Evolutionary conservation across 768 basidiomycete species (phyloP).

Genomic region (Agrocybe pediades): DNA sequence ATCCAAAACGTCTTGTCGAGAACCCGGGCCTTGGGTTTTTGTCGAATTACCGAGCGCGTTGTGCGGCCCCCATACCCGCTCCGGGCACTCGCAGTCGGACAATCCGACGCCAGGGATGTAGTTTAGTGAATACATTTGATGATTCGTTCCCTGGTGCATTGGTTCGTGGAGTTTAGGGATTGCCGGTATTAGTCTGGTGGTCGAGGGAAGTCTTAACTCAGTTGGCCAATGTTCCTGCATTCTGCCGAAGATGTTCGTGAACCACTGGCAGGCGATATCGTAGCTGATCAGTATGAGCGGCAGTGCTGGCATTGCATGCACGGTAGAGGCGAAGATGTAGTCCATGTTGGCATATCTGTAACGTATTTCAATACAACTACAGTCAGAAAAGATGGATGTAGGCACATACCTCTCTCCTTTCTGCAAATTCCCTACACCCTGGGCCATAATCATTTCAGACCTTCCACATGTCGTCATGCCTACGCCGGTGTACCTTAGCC

Average conservation of each 20-base stretch:
- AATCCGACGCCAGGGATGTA: constrained; percentile 22
- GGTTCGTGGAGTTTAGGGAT: constrained; percentile 12
- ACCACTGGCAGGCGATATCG: constrained; percentile 32
- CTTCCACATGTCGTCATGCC: too few species aligned
- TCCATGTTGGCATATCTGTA: too few species aligned
- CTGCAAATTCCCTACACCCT: too few species aligned
- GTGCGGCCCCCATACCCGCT: constrained; percentile 30
- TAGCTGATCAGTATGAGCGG: too few species aligned
- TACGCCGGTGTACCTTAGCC: too few species aligned
- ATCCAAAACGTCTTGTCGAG: constrained; percentile 29
- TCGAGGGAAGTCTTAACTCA: not conserved
- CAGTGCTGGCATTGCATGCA: too few species aligned
- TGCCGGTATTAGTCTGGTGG: not conserved
- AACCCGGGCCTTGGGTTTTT: constrained; percentile 32
- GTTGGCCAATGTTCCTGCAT: constrained; percentile 8
- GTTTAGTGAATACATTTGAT: constrained; percentile 29
- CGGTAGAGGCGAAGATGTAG: too few species aligned
- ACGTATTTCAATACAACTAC: too few species aligned
- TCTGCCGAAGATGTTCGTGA: constrained; percentile 24
- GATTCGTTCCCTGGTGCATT: constrained; percentile 14
- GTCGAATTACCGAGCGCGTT: constrained; percentile 30
- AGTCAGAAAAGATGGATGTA: too few species aligned
- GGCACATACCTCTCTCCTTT: too few species aligned
- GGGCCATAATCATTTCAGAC: too few species aligned
- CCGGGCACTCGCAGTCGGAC: constrained; percentile 33